These are phyloP conservation scores for Pinus taeda DNA, from an alignment of 75 land plant species.

Conservation along the genomic window DNA sequence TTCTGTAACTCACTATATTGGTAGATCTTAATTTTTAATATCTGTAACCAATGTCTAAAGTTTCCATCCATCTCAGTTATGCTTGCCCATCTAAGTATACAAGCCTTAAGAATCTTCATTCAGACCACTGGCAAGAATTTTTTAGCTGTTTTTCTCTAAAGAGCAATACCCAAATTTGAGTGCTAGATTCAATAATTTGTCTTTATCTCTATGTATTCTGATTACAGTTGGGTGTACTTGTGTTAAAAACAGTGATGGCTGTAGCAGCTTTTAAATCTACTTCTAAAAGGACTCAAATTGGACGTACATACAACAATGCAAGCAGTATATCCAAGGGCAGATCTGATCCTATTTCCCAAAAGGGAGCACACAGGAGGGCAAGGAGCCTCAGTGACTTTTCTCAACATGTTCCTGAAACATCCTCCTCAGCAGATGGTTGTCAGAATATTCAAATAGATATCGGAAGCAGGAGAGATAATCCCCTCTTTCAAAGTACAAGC, in stretches of 20 bases:
- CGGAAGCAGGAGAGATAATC: constrained; percentile 28
- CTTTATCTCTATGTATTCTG: not conserved
- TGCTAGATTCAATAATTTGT: not conserved
- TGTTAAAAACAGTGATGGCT: constrained; percentile 20
- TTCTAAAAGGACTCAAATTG: constrained; percentile 15
- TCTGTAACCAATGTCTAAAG: not conserved
- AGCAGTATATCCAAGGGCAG: not conserved
- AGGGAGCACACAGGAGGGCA: constrained; percentile 16
- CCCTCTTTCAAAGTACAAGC: constrained; percentile 21
- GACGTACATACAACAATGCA: not conserved
- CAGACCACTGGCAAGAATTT: not conserved
- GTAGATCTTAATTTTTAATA: not conserved
- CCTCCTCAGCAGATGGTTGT: not conserved
- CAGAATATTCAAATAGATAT: constrained; percentile 22
- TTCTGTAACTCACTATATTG: not conserved
- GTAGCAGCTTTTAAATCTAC: constrained; percentile 36
- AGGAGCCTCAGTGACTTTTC: constrained; percentile 29
- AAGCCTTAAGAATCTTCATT: not conserved
- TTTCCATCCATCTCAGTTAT: not conserved
- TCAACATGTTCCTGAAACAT: not conserved
- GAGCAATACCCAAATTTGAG: not conserved
- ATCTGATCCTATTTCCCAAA: constrained; percentile 2
- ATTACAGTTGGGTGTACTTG: not conserved
- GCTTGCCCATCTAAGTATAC: not conserved
- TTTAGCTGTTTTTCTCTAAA: not conserved